phyloP scores from a whole-genome alignment of 805 yeast species.

The Nakazawaea ishiwadae region DNA sequence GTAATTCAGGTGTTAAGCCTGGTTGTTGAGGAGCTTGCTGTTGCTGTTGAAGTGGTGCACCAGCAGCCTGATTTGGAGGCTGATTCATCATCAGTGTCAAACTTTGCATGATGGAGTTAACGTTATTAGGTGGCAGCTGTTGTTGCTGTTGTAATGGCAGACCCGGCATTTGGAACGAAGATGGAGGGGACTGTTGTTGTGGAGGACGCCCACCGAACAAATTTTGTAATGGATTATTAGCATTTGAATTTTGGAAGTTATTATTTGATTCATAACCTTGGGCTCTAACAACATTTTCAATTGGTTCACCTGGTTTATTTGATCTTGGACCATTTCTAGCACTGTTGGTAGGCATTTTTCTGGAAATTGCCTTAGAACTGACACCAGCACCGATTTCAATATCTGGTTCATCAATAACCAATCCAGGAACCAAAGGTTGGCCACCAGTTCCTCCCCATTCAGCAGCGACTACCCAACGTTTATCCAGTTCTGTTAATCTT shows the following conservation, averaged over 20 bases:
- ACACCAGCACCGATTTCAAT: constrained; percentile 94
- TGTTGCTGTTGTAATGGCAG: constrained; percentile 9
- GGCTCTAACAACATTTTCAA: constrained; percentile 21
- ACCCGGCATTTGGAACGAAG: constrained; percentile 3
- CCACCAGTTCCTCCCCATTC: constrained; percentile 99
- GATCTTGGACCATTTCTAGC: constrained; percentile 84
- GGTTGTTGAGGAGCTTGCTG: constrained; percentile 1
- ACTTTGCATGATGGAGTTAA: constrained; percentile 13
- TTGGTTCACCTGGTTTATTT: constrained; percentile 54
- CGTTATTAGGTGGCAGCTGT: background rate
- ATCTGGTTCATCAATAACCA: constrained; percentile 94
- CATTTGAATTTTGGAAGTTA: constrained; percentile 4
- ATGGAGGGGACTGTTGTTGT: constrained; percentile 3
- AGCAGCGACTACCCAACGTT: constrained; percentile 81
- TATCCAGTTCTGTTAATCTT: constrained; percentile 92
- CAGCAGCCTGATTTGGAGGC: constrained; percentile 3
- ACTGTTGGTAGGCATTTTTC: constrained; percentile 88
- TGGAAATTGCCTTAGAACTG: constrained; percentile 85
- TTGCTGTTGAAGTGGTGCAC: constrained; percentile 5
- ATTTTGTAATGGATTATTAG: constrained; percentile 13
- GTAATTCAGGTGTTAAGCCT: constrained; percentile 13
- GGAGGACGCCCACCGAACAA: constrained; percentile 9
- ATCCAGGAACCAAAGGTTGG: constrained; percentile 67
- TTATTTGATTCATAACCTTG: constrained; percentile 17
- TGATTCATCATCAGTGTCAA: constrained; percentile 13